A percentile compares a stretch with the other conserved stretches of the same genome.
Conservation (phyloP, 768 basidiomycete genomes). For the Coprinellus aureogranulatus region DNA sequence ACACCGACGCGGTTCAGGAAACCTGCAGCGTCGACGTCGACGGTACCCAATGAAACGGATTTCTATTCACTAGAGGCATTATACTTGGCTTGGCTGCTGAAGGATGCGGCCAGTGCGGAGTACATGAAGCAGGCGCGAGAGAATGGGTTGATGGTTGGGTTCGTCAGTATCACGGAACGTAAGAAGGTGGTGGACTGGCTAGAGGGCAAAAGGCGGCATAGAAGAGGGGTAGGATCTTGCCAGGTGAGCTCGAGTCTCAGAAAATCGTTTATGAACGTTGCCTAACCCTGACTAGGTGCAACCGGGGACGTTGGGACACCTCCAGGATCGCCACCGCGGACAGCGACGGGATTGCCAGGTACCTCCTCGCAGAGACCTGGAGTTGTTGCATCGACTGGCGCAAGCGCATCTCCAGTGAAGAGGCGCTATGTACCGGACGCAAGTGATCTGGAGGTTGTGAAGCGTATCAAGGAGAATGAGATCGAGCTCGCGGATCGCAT, state of each 20-base stretch:
- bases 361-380: constrained; percentile 9
- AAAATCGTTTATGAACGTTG: background rate
- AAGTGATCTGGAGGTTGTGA: constrained; percentile 80
- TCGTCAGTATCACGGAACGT: constrained; percentile 86
- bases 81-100: constrained; percentile 78
- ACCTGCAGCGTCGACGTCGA: constrained; percentile 41
- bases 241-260: background rate
- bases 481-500: constrained; percentile 82
- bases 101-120: constrained; percentile 73
- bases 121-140: constrained; percentile 87
- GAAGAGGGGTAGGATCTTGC: constrained; percentile 6
- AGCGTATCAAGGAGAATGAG: constrained; percentile 74
- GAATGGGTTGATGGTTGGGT: constrained; percentile 64
- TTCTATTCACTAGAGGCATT: constrained; percentile 81
- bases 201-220: constrained; percentile 41
- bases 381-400: constrained; percentile 18
- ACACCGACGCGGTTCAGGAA: constrained; percentile 77
- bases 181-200: constrained; percentile 86
- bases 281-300: background rate
- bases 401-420: constrained; percentile 56
- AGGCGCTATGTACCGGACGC: constrained; percentile 76
- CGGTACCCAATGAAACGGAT: constrained; percentile 31
- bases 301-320: constrained; percentile 41
- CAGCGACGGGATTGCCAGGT: constrained; percentile 29
- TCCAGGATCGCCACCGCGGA: constrained; percentile 47